A percentile compares a stretch with the other conserved stretches of the same genome.
Evolutionary conservation across 2,329 filamentous ascomycete species (phyloP).

Genomic region (Trichoderma hamatum): DNA sequence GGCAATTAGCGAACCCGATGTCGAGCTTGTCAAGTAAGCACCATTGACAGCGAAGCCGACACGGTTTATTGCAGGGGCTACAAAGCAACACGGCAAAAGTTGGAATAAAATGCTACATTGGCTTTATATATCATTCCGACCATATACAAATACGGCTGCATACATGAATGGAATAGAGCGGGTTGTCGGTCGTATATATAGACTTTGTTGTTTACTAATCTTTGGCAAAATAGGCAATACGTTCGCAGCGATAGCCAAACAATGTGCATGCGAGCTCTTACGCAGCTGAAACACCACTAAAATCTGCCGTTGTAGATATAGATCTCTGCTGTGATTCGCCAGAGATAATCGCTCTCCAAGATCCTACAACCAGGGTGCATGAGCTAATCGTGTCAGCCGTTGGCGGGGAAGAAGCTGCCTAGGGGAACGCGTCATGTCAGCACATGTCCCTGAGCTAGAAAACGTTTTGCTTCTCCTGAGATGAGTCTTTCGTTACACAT

Average conservation of each 20-base stretch:
- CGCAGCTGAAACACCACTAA: neutral
- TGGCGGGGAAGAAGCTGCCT: neutral
- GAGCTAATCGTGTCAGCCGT: conserved; percentile 4
- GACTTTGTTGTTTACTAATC: neutral
- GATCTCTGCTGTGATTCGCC: neutral
- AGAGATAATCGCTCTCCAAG: neutral
- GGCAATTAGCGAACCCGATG: neutral
- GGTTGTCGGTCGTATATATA: neutral
- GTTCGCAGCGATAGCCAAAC: neutral
- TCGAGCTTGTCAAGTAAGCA: neutral
- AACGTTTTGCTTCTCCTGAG: neutral
- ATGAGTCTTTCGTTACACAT: neutral
- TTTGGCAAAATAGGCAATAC: neutral
- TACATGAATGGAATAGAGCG: neutral
- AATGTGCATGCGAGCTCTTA: neutral
- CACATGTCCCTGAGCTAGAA: neutral
- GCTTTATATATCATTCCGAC: neutral
- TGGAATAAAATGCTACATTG: neutral
- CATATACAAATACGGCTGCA: neutral
- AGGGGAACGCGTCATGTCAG: conserved; percentile 6
- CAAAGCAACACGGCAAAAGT: neutral
- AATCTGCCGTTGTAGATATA: neutral
- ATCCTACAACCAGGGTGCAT: neutral
- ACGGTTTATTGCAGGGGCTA: neutral
- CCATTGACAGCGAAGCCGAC: neutral